Conservation (phyloP, 345 rosid species). For the Diplotaxis tenuifolia region DNA sequence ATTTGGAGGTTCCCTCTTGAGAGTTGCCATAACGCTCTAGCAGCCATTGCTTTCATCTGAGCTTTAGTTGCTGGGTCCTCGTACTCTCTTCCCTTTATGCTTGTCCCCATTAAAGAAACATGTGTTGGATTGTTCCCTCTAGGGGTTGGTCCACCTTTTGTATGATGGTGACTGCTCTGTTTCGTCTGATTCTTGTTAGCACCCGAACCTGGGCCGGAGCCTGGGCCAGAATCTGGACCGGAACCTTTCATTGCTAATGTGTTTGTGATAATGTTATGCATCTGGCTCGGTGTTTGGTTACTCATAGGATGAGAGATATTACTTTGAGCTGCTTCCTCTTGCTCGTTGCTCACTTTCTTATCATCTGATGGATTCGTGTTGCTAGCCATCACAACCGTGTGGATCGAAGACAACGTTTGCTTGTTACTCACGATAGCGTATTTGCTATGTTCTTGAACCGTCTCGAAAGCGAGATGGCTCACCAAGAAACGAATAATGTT, state of each 20-base stretch:
- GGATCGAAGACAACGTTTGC: slow-evolving; percentile 46
- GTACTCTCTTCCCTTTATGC: slow-evolving; percentile 61
- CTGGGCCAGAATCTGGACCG: neutral
- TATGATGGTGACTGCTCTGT: slow-evolving; percentile 25
- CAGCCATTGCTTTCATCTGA: slow-evolving; percentile 82
- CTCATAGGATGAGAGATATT: slow-evolving; percentile 47
- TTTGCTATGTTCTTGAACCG: slow-evolving; percentile 74
- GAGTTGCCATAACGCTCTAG: slow-evolving; percentile 69
- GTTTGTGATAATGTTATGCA: slow-evolving; percentile 47
- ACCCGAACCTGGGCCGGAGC: neutral
- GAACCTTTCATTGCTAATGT: slow-evolving; percentile 41
- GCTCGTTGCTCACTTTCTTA: neutral
- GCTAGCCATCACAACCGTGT: slow-evolving; percentile 51
- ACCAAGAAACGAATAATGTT: slow-evolving; percentile 71
- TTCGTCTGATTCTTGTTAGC: neutral
- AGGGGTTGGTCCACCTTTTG: slow-evolving; percentile 26
- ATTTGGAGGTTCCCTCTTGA: slow-evolving; percentile 56
- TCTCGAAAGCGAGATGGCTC: slow-evolving; percentile 87
- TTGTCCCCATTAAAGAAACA: slow-evolving; percentile 48
- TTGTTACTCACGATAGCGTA: slow-evolving; percentile 53
- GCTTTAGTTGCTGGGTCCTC: slow-evolving; percentile 61
- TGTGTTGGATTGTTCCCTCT: slow-evolving; percentile 42
- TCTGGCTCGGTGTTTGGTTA: slow-evolving; percentile 43
- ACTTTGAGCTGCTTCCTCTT: slow-evolving; percentile 21
- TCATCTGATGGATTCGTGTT: slow-evolving; percentile 16